A percentile compares a stretch with the other conserved stretches of the same genome.
phyloP scores from a whole-genome alignment of 805 yeast species.

The Komagataella kurtzmanii region DNA sequence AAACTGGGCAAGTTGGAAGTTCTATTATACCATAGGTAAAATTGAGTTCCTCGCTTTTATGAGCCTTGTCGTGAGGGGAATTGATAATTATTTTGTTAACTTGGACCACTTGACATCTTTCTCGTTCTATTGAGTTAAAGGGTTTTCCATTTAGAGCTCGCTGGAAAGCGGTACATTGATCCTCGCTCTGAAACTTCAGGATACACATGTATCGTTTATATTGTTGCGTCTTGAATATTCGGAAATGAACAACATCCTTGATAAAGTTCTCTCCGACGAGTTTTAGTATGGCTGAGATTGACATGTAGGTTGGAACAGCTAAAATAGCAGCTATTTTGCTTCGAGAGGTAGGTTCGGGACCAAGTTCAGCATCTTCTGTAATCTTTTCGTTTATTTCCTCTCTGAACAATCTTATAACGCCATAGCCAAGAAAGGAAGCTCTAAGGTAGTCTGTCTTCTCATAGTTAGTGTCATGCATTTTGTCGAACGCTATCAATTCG shows the following conservation, averaged over 20 bases:
- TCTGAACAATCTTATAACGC: slow-evolving; percentile 56
- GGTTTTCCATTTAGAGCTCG: slow-evolving; percentile 54
- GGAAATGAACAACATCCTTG: slow-evolving; percentile 49
- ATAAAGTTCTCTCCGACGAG: slow-evolving; percentile 56
- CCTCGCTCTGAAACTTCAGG: slow-evolving; percentile 51
- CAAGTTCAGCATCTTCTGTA: not conserved
- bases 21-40: slow-evolving; percentile 23
- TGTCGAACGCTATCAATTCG: slow-evolving; percentile 17
- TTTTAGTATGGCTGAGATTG: slow-evolving; percentile 73
- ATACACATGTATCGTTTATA: slow-evolving; percentile 66
- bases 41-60: slow-evolving; percentile 4
- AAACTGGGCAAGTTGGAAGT: slow-evolving; percentile 87
- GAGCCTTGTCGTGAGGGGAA: slow-evolving; percentile 5
- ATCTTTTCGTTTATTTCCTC: slow-evolving; percentile 26
- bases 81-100: slow-evolving; percentile 46
- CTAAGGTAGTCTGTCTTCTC: slow-evolving; percentile 27
- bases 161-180: slow-evolving; percentile 51
- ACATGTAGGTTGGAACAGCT: slow-evolving; percentile 81
- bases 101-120: slow-evolving; percentile 63
- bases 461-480: slow-evolving; percentile 4
- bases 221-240: slow-evolving; percentile 53
- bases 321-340: slow-evolving; percentile 63
- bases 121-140: slow-evolving; percentile 84
- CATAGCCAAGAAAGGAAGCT: slow-evolving; percentile 60
- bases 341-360: slow-evolving; percentile 27